Conservation (phyloP, 2,329 filamentous ascomycete species). For the Fusarium euwallaceae region DNA sequence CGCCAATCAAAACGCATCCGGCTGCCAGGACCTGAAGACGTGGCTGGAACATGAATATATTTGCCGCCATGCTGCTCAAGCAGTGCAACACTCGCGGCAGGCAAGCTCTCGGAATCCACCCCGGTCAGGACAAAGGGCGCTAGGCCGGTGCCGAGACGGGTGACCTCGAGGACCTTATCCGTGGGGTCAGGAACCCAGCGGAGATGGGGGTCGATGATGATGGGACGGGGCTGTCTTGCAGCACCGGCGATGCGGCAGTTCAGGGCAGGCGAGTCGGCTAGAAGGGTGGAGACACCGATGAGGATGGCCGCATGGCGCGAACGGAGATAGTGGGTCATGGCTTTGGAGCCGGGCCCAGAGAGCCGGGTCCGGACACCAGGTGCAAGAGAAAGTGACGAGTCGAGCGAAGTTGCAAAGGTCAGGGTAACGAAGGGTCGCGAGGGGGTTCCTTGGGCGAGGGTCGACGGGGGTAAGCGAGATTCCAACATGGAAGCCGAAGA, state of each 20-base stretch:
- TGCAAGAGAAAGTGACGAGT: conserved; percentile 80
- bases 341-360: conserved; percentile 85
- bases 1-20: conserved; percentile 71
- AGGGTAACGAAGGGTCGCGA: conserved; percentile 74
- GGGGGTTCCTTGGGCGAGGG: background rate
- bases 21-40: conserved; percentile 52
- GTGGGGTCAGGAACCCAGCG: conserved; percentile 75
- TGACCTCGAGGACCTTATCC: conserved; percentile 76
- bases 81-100: conserved; percentile 57
- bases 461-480: conserved; percentile 48
- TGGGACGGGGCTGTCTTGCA: conserved; percentile 79
- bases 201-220: conserved; percentile 84
- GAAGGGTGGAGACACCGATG: conserved; percentile 85
- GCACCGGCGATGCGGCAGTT: conserved; percentile 81
- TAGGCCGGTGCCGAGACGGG: conserved; percentile 73
- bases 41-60: conserved; percentile 58
- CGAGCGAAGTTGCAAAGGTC: conserved; percentile 92
- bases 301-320: conserved; percentile 86
- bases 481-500: conserved; percentile 51
- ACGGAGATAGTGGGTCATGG: conserved; percentile 94
- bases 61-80: conserved; percentile 66
- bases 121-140: conserved; percentile 80
- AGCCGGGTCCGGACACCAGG: conserved; percentile 86
- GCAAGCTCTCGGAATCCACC: conserved; percentile 56
- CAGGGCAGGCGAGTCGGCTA: conserved; percentile 86